Evolutionary conservation across 257 asterid species (phyloP).

Genomic region (Leonotis leonurus): DNA sequence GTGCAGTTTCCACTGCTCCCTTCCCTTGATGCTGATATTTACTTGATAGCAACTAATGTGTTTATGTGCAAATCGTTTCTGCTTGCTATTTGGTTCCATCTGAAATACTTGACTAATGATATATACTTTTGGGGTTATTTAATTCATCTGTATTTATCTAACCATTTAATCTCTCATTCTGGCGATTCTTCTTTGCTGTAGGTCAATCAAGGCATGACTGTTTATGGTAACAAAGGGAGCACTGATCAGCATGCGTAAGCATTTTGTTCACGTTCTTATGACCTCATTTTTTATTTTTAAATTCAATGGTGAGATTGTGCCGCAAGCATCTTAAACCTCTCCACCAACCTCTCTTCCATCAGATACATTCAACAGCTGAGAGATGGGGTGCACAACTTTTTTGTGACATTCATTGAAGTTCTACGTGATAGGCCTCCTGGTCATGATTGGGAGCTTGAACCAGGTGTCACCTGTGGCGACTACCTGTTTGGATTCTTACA

Average conservation of each 20-base stretch:
- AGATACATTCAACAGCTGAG: slow-evolving; percentile 97
- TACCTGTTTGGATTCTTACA: slow-evolving; percentile 94
- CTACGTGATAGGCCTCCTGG: slow-evolving; percentile 98
- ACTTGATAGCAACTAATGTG: not conserved
- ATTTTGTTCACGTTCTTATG: slow-evolving; percentile 1
- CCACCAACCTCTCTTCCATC: slow-evolving; percentile 11
- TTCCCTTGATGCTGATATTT: not conserved
- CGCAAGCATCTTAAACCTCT: slow-evolving; percentile 12
- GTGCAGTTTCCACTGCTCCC: not conserved
- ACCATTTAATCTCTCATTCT: not conserved
- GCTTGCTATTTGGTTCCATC: not conserved
- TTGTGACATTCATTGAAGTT: slow-evolving; percentile 93
- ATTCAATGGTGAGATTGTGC: slow-evolving; percentile 11
- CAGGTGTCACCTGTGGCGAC: slow-evolving; percentile 97
- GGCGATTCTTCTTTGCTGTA: slow-evolving; percentile 21
- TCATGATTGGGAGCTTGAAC: slow-evolving; percentile 99
- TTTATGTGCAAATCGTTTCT: not conserved
- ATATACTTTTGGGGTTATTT: not conserved
- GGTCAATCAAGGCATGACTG: slow-evolving; percentile 98
- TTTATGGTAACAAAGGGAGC: slow-evolving; percentile 99
- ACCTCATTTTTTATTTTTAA: not conserved
- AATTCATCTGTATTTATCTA: not conserved
- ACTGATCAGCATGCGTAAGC: slow-evolving; percentile 99
- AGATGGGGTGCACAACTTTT: slow-evolving; percentile 96
- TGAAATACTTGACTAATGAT: not conserved